A percentile compares a stretch with the other conserved stretches of the same genome.
These are phyloP conservation scores for Blechomonas ayalai DNA, from an alignment of 208 protist species.

Conservation along the genomic window DNA sequence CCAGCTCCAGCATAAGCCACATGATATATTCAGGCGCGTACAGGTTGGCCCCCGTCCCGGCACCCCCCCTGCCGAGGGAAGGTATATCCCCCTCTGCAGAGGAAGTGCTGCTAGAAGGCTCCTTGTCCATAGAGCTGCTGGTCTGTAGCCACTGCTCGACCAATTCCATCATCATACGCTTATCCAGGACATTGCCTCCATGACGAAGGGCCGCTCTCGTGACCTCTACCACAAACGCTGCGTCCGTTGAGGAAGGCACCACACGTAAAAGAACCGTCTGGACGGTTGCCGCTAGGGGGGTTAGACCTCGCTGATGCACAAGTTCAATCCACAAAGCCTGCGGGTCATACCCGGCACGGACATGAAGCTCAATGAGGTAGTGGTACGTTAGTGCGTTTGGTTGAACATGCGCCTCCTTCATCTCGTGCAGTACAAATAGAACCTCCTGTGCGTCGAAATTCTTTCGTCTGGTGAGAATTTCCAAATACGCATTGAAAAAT, in stretches of 20 bases:
- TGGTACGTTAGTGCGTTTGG: slow-evolving; percentile 68
- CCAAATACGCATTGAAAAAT: slow-evolving; percentile 77
- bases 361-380: slow-evolving; percentile 75
- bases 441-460: slow-evolving; percentile 59
- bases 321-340: slow-evolving; percentile 65
- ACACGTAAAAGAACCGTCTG: slow-evolving; percentile 55
- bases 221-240: slow-evolving; percentile 60
- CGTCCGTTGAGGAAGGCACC: slow-evolving; percentile 41
- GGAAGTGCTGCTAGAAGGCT: too few species aligned
- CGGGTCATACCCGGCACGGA: slow-evolving; percentile 62
- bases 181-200: slow-evolving; percentile 56
- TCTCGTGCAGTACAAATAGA: slow-evolving; percentile 42
- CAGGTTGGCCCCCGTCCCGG: too few species aligned
- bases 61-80: too few species aligned
- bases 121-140: not conserved
- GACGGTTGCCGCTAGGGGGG: slow-evolving; percentile 59
- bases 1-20: slow-evolving; percentile 80
- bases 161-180: slow-evolving; percentile 49
- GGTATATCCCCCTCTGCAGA: too few species aligned
- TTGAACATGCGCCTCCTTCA: slow-evolving; percentile 25
- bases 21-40: slow-evolving; percentile 75
- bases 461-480: slow-evolving; percentile 50
- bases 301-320: slow-evolving; percentile 17
- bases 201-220: slow-evolving; percentile 42
- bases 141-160: slow-evolving; percentile 50